These are phyloP conservation scores for Quillaja saponaria DNA, from an alignment of 306 rosid species.

Conservation along the genomic window DNA sequence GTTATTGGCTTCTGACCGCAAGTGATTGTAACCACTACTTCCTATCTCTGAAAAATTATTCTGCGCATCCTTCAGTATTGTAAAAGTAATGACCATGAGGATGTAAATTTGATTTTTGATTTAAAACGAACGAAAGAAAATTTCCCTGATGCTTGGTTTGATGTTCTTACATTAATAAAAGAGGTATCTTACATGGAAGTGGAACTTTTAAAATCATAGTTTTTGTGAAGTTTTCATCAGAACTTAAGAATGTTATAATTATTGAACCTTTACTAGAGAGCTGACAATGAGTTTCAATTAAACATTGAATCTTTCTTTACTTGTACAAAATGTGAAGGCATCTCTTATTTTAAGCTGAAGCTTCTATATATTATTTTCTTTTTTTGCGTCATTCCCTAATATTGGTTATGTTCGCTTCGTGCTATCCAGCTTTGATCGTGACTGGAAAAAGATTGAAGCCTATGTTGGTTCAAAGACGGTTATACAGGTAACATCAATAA, in stretches of 20 bases:
- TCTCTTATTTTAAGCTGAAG: slow-evolving; percentile 19
- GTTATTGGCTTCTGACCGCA: no score
- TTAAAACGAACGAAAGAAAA: no score
- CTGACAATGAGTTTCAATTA: slow-evolving; percentile 14
- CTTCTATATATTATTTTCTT: background rate
- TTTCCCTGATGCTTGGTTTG: no score
- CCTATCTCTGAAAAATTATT: no score
- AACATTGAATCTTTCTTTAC: slow-evolving; percentile 7
- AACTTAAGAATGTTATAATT: background rate
- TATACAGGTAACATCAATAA: slow-evolving; percentile 68
- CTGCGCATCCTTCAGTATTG: no score
- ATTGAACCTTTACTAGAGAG: background rate
- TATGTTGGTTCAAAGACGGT: slow-evolving; percentile 93
- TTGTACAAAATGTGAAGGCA: background rate
- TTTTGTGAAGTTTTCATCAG: slow-evolving; percentile 9
- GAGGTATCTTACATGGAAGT: no score
- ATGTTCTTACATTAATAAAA: no score
- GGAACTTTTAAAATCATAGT: background rate
- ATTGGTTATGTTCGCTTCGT: background rate
- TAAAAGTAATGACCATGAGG: no score
- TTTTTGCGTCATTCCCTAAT: background rate
- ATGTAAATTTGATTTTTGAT: no score
- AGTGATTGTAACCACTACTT: no score
- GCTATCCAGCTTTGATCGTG: slow-evolving; percentile 83
- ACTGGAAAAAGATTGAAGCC: slow-evolving; percentile 99